Evolutionary conservation across 225 moss, liverwort and hornwort species (phyloP), one percentile per base, ranked within the genome.

Genomic region (Thuidium tamariscinum): DNA sequence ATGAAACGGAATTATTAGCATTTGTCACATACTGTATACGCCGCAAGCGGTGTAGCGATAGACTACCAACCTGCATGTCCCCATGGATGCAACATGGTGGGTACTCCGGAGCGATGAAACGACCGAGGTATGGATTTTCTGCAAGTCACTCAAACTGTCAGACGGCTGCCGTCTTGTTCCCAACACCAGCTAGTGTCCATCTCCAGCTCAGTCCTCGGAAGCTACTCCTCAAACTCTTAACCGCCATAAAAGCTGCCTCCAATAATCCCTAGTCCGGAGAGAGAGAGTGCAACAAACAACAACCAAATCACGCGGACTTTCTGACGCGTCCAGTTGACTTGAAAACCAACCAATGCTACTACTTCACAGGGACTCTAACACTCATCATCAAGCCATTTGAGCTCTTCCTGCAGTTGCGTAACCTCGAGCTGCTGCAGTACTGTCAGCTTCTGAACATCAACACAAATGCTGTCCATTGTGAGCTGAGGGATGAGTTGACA

Each of bases 301-400:
- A n/a, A 83, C 77, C 62, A 37, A 82, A 69, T 51, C n/a, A 88
- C 79, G 83, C 83, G 90, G 87, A 87, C 34, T 83, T 54, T 67
- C 86, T 81, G 81, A 77, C 77, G 88, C 82, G 67, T 60, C 60
- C n/a, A 37, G 91, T 86, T 90, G 89, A 91, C 88, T 86, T 91
- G 18, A 27, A 41, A 48, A 52, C 87, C 37, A n/a, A 67, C 52
- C 48, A 16, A 63, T 71, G 84, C 59, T 51, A 30, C 86, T 77
- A 62, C 20, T 86, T 86, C 74, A 74, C 59, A 41, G 78, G 36
- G 30, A 12, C 84, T 81, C 74, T 82, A 70, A 15, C 36, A 34
- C 84, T 81, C 84, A 86, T 83, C 59, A 84, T 36, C 64, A 29
- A 86, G 57, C 57, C 41, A 84, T 52, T 61, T 59, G 55, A 74